Conservation (phyloP, 2,329 filamentous ascomycete species). For the Cordyceps pruinosa region DNA sequence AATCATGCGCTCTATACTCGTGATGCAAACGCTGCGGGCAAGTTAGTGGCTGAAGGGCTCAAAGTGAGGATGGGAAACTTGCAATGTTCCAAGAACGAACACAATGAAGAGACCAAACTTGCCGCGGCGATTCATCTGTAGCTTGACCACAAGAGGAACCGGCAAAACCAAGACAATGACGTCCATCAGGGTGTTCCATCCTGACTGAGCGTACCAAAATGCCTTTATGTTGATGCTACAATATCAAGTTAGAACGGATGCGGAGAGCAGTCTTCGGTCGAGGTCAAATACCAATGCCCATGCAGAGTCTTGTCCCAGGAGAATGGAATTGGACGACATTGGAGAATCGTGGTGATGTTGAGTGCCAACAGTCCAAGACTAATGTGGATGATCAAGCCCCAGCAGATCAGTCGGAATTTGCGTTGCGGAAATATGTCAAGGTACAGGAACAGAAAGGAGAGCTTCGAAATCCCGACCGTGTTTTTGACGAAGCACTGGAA, state of each 20-base stretch:
- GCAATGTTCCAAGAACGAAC: conserved; percentile 8
- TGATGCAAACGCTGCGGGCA: conserved; percentile 1
- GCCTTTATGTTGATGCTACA: conserved; percentile 10
- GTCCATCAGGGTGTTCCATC: conserved; percentile 10
- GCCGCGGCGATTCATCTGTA: conserved; percentile 10
- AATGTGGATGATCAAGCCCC: conserved; percentile 9
- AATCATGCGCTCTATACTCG: conserved; percentile 12
- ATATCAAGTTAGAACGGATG: neutral
- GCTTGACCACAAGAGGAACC: neutral
- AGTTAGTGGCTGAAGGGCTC: neutral
- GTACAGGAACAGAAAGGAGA: conserved; percentile 8
- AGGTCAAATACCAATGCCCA: neutral
- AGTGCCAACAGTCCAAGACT: conserved; percentile 1
- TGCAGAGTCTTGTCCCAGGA: conserved; percentile 11
- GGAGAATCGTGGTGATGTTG: conserved; percentile 3
- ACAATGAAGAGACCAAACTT: conserved; percentile 7
- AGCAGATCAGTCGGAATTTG: conserved; percentile 4
- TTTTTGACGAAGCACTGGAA: conserved; percentile 11
- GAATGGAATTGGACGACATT: conserved; percentile 3
- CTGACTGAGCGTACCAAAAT: conserved; percentile 10
- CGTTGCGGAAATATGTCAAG: conserved; percentile 11
- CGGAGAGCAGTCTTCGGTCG: neutral
- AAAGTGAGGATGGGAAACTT: neutral
- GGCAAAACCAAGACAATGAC: conserved; percentile 8
- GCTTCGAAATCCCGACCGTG: neutral